phyloP scores from a whole-genome alignment of 2,329 filamentous ascomycete genomes.

The Fusarium compactum region DNA sequence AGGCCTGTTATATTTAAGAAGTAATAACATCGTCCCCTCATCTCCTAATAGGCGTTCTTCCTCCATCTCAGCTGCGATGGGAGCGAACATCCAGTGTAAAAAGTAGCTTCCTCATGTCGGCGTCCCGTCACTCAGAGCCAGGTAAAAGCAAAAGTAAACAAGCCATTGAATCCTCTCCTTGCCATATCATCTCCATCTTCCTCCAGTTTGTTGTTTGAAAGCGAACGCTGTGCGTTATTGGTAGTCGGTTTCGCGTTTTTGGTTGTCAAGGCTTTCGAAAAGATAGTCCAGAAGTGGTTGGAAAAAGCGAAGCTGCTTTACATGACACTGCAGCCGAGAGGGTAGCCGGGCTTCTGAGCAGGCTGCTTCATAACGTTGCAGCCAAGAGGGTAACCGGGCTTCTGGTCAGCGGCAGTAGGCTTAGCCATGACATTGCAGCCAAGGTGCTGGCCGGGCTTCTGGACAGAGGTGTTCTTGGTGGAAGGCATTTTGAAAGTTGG shows the following conservation, averaged over 20 bases:
- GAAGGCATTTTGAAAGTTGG: conserved; percentile 51
- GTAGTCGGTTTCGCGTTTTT: neutral
- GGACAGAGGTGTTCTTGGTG: conserved; percentile 45
- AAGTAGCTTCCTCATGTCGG: conserved; percentile 39
- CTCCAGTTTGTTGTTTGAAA: conserved; percentile 16
- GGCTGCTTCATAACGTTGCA: conserved; percentile 51
- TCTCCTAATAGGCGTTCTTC: conserved; percentile 7
- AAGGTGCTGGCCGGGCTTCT: conserved; percentile 46
- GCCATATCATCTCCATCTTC: conserved; percentile 23
- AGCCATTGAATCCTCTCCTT: conserved; percentile 29
- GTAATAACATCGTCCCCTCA: conserved; percentile 8
- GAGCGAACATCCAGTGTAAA: conserved; percentile 11
- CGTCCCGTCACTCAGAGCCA: conserved; percentile 41
- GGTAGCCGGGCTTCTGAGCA: conserved; percentile 39
- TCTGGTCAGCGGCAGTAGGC: conserved; percentile 38
- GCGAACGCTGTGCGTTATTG: conserved; percentile 6
- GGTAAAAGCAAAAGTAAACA: conserved; percentile 25
- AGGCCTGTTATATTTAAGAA: conserved; percentile 45
- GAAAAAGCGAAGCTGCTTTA: conserved; percentile 40
- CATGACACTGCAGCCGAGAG: conserved; percentile 52
- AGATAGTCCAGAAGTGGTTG: neutral
- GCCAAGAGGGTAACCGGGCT: conserved; percentile 45
- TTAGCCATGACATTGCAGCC: conserved; percentile 50
- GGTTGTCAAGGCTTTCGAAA: conserved; percentile 12
- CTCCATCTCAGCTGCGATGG: conserved; percentile 15